Conservation (phyloP, 495 filamentous ascomycete species). For the Penicillium odoratum region DNA sequence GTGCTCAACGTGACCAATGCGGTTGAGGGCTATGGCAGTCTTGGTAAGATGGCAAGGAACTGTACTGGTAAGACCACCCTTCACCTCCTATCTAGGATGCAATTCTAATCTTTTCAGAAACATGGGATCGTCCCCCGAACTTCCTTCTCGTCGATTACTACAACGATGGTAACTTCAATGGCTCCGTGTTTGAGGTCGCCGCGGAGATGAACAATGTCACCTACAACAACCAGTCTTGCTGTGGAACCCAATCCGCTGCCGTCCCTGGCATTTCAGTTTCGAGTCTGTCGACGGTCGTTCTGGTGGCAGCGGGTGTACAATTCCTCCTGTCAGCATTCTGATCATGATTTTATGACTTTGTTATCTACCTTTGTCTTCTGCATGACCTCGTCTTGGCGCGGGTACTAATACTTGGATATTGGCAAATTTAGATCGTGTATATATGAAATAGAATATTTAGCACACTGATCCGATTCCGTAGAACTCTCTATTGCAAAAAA, state of each 20-base stretch:
- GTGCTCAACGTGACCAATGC: constrained; percentile 70
- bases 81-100: neutral
- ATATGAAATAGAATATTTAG: neutral
- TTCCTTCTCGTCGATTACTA: constrained; percentile 92
- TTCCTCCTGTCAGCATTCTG: constrained; percentile 27
- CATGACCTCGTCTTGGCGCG: constrained; percentile 5
- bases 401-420: neutral
- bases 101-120: constrained; percentile 26
- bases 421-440: neutral
- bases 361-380: neutral
- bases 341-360: constrained; percentile 11
- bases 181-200: constrained; percentile 91
- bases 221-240: constrained; percentile 68
- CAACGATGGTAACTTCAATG: constrained; percentile 65
- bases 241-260: constrained; percentile 51
- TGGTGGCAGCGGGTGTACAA: constrained; percentile 29
- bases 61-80: constrained; percentile 58
- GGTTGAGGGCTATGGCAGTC: constrained; percentile 60
- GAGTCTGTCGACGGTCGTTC: constrained; percentile 24
- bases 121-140: constrained; percentile 75
- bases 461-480: too few species aligned
- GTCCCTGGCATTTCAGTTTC: constrained; percentile 22
- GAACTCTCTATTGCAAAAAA: constrained; percentile 25
- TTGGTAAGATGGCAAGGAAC: constrained; percentile 65
- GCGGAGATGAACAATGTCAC: constrained; percentile 83